Evolutionary conservation across 768 basidiomycete genomes (phyloP), one percentile per base, ranked within the genome.

Genomic region (Trametes punicea): DNA sequence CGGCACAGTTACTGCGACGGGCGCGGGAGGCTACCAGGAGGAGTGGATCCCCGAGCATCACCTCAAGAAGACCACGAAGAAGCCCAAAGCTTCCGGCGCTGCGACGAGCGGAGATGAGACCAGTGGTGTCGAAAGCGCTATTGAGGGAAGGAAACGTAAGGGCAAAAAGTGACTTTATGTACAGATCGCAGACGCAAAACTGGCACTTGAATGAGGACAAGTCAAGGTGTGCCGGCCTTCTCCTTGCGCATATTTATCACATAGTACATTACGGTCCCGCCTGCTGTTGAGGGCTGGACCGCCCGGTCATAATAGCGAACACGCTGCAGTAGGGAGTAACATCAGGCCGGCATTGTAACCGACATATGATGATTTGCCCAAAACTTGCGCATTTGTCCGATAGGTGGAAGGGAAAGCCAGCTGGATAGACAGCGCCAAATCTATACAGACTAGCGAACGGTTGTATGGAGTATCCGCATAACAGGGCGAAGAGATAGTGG

Each of bases 11-110:
- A 85, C 86, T 6, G 84, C 85, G 29, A 82, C 82, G 21, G 82
- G 84, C 31, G 77, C 83, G 2, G 80, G 84, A 34, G 85, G 83
- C 40, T 92, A 93, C 62, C 83, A 89, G 65, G 88, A 93, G 66
- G 91, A 93, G 65, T 93, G 91, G 91, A 93, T 93, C 62, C 91
- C 91, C n/a, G 87, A 88, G 62, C 88, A 91, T 65, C 91, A 93
- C 64, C 74, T 91, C 58, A 87, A 81, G 75, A 88, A 88, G 70
- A 55, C 72, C 29, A 36, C 34, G 9, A 89, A 82, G 69, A 77
- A 77, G 66, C 71, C 70, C 34, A 77, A 74, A 25, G 73, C 68
- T 36, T 57, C 75, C 55, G 88, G 81, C 20, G 88, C 85, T 42
- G 87, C 88, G 52, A 64, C 80, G 27, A 89, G 87, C 55, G 83